A percentile compares a stretch with the other conserved stretches of the same genome.
phyloP scores from a whole-genome alignment of 441 rosid species.

The Pelargonium myrrhifolium region DNA sequence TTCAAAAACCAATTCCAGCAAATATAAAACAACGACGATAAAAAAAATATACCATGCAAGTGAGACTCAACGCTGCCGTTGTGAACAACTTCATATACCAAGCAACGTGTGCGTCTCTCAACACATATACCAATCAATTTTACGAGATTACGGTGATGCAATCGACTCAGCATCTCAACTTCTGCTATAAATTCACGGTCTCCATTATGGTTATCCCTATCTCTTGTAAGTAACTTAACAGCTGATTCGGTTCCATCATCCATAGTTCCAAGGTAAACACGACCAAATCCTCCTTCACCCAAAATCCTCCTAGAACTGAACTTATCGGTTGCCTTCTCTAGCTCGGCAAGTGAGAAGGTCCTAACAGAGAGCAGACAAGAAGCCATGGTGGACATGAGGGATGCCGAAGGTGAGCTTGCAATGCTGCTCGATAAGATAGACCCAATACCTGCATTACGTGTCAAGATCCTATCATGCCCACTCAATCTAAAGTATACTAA shows the following conservation, averaged over 20 bases:
- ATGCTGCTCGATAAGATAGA: too few relatives aligned
- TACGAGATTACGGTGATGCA: constrained; percentile 90
- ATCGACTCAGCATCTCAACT: constrained; percentile 95
- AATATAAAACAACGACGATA: constrained; percentile 1
- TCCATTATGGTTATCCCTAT: constrained; percentile 90
- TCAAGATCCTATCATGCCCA: neutral
- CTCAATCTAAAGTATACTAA: neutral
- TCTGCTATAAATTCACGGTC: constrained; percentile 88
- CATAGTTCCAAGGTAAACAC: constrained; percentile 69
- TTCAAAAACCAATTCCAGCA: neutral
- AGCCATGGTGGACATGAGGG: constrained; percentile 77
- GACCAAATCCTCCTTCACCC: constrained; percentile 94
- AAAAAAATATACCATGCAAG: constrained; percentile 55
- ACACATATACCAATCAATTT: constrained; percentile 86
- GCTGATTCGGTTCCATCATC: constrained; percentile 82
- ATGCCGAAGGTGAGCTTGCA: constrained; percentile 57
- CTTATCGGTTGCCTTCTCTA: constrained; percentile 65
- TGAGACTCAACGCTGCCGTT: constrained; percentile 97
- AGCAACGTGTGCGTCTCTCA: constrained; percentile 70
- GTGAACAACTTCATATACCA: constrained; percentile 86
- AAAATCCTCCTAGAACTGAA: constrained; percentile 62
- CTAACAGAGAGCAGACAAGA: constrained; percentile 75
- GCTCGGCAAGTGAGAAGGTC: constrained; percentile 62
- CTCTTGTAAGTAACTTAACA: constrained; percentile 55
- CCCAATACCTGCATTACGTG: neutral